These are phyloP conservation scores for Pythium insidiosum DNA, from an alignment of 352 stramenopile genomes.

Conservation along the genomic window DNA sequence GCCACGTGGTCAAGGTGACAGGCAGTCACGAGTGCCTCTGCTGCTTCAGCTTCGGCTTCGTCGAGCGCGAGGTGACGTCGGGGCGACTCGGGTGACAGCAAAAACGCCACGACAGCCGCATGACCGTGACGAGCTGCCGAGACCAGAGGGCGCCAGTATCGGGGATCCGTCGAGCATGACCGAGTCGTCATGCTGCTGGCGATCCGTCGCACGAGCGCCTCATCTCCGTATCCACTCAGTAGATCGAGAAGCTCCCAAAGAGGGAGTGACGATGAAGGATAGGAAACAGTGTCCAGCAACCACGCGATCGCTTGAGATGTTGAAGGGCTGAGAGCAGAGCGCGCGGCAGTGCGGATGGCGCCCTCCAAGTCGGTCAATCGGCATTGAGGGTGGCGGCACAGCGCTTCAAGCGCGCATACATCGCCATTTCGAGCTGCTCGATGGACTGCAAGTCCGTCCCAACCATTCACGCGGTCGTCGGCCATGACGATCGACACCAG, in stretches of 20 bases:
- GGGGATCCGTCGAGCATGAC: neutral
- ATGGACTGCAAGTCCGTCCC: conserved; percentile 9
- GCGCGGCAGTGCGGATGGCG: conserved; percentile 2
- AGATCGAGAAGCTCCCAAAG: conserved; percentile 1
- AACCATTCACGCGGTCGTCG: neutral
- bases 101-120: conserved; percentile 2
- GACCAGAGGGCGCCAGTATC: conserved; percentile 13
- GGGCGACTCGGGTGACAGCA: neutral
- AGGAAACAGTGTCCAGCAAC: neutral
- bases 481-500: neutral
- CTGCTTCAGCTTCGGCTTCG: conserved; percentile 5
- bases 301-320: too few species aligned
- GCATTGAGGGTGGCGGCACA: conserved; percentile 4
- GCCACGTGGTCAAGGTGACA: neutral
- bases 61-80: too few species aligned
- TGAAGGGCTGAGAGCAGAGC: too few species aligned
- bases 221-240: conserved; percentile 3
- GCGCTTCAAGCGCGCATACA: neutral
- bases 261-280: neutral
- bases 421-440: conserved; percentile 1
- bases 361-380: conserved; percentile 2
- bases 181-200: neutral
- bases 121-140: conserved; percentile 12
- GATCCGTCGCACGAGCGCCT: neutral
- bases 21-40: neutral